These are phyloP conservation scores for Podaxis rugospora DNA, from an alignment of 768 basidiomycete genomes.

Conservation along the genomic window DNA sequence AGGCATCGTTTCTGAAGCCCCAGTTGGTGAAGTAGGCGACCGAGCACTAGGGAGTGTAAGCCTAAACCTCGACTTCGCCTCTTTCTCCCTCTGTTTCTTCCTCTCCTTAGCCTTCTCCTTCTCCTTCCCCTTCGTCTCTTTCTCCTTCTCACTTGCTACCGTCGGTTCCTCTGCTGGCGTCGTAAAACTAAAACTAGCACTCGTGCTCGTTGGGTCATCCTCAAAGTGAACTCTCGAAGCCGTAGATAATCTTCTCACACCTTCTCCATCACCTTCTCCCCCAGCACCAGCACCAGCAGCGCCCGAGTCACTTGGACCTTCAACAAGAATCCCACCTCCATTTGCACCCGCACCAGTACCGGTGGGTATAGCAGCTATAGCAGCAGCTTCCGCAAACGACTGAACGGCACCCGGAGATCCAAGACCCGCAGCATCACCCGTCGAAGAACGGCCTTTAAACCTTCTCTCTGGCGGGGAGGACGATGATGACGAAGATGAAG, in stretches of 20 bases:
- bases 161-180: not conserved
- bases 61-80: conserved; percentile 1
- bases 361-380: not conserved
- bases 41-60: conserved; percentile 6
- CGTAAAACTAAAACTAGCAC: not conserved
- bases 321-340: not conserved
- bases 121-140: not conserved
- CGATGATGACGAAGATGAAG: not conserved
- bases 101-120: not conserved
- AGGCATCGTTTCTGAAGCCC: not conserved
- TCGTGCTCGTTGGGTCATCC: not conserved
- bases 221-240: conserved; percentile 10
- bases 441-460: conserved; percentile 1
- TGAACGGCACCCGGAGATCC: not conserved
- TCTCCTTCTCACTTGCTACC: not conserved
- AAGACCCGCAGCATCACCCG: conserved; percentile 2
- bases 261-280: not conserved
- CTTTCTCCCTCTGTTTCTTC: not conserved
- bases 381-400: conserved; percentile 9
- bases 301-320: not conserved
- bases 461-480: not conserved
- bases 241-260: not conserved
- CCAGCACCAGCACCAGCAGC: not conserved
- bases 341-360: not conserved
- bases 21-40: conserved; percentile 3